Conservation (phyloP, 352 stramenopile genomes). For the Pythium coloratum region DNA sequence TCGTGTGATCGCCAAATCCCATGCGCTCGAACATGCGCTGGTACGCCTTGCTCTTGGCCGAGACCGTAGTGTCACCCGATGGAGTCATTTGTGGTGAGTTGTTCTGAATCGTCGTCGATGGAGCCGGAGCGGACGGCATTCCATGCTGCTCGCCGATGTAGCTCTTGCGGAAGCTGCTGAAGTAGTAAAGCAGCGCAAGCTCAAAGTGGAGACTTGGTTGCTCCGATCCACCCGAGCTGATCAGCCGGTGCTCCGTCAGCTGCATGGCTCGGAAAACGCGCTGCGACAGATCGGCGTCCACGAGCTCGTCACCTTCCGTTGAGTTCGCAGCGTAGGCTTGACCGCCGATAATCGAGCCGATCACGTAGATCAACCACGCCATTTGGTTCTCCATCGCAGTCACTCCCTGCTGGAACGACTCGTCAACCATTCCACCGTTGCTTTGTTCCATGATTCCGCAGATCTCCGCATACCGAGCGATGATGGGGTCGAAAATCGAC, state of each 20-base stretch:
- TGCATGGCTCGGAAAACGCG: slow-evolving; percentile 96
- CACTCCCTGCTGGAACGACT: slow-evolving; percentile 60
- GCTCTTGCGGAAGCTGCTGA: slow-evolving; percentile 92
- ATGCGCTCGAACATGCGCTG: slow-evolving; percentile 97
- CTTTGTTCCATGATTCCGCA: slow-evolving; percentile 74
- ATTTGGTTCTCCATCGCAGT: slow-evolving; percentile 94
- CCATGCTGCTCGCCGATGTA: slow-evolving; percentile 92
- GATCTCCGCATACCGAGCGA: slow-evolving; percentile 93
- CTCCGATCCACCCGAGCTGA: slow-evolving; percentile 74
- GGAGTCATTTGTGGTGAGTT: slow-evolving; percentile 84
- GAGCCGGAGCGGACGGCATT: slow-evolving; percentile 75
- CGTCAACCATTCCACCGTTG: slow-evolving; percentile 39
- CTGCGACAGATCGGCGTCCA: slow-evolving; percentile 96
- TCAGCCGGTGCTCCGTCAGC: slow-evolving; percentile 94
- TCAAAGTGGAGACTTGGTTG: slow-evolving; percentile 94
- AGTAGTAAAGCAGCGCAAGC: slow-evolving; percentile 96
- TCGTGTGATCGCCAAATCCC: slow-evolving; percentile 95
- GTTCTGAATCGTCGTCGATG: slow-evolving; percentile 49
- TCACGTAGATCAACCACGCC: slow-evolving; percentile 97
- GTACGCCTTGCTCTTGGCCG: slow-evolving; percentile 95
- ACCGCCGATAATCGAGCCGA: slow-evolving; percentile 95
- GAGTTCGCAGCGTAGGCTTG: slow-evolving; percentile 93
- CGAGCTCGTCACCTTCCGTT: slow-evolving; percentile 92
- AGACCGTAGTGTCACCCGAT: slow-evolving; percentile 58
- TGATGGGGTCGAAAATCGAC: slow-evolving; percentile 93